Base-by-base conservation (phyloP, 1,284 basidiomycete genomes). In the Inonotus obliquus region DNA sequence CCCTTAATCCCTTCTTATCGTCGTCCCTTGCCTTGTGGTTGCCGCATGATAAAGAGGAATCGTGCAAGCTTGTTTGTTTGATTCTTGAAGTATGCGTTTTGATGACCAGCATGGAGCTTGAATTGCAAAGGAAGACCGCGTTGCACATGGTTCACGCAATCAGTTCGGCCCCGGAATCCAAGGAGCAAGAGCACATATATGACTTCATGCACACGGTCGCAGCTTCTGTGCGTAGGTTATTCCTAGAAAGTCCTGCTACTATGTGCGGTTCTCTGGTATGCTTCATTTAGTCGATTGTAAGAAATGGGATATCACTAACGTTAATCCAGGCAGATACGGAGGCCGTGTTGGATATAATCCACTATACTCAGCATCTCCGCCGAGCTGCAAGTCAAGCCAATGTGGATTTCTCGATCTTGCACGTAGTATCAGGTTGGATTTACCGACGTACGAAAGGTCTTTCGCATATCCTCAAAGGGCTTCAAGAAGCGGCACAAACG, bases 341-440 rank as follows among this genome's bases (percentile, higher is more conserved):
- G 19, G 21, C 41, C 10, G 35, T 38, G 23, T 48, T 60, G 27
- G 41, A 48, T 17, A 38, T 60, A 35, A 41, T 55, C 23, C 27
- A 55, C 29, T 55, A 55, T 27, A n/a, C 59, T 27, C 59, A 32
- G 7, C 35, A 48, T 39, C 39, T 60, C 5, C 29, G 29, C 39
- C 59, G 35, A 27, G 52, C 59, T 7, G 35, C 45, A 23, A 13
- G 17, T 37, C 39, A 39, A n/a, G 38, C 44, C 21, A n/a, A 27
- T 19, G 44, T 25, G 10, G 53, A 60, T 48, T 54, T 54, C 23
- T 60, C 59, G 35, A 48, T 41, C 13, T 13, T 60, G 10, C 45
- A 54, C n/a, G 44, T 35, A 32, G 53, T 55, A 27, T 54, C 59
- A 13, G 53, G 53, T 13, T 55, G 59, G 59, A 55, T 55, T 38